Conservation (phyloP, 345 rosid genomes). For the Chamaenerion angustifolium region DNA sequence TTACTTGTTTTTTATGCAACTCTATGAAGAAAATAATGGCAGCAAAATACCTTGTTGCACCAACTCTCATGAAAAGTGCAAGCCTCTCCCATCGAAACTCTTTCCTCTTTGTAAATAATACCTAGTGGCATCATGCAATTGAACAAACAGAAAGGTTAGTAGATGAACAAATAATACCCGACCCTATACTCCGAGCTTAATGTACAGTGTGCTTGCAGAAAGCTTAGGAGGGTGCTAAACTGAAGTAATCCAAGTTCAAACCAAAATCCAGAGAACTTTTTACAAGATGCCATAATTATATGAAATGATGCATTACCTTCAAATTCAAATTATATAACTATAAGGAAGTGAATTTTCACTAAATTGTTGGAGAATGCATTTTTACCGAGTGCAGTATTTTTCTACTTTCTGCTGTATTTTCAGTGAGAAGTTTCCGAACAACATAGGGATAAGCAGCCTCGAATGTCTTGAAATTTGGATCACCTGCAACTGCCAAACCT, state of each 20-base stretch:
- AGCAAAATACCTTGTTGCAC: constrained; percentile 36
- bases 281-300: too few relatives aligned
- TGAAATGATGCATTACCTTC: too few relatives aligned
- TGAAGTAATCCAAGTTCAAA: too few relatives aligned
- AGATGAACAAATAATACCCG: constrained; percentile 3
- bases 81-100: constrained; percentile 85
- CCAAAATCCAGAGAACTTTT: too few relatives aligned
- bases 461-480: constrained; percentile 78
- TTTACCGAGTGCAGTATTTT: constrained; percentile 73
- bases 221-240: too few relatives aligned
- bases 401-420: constrained; percentile 54
- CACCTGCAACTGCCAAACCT: constrained; percentile 83
- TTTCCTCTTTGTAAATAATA: constrained; percentile 58
- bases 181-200: too few relatives aligned
- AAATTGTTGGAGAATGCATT: background rate
- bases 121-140: constrained; percentile 24
- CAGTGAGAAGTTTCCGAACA: constrained; percentile 69
- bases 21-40: too few relatives aligned
- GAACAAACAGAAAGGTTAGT: constrained; percentile 2
- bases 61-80: constrained; percentile 56
- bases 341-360: too few relatives aligned
- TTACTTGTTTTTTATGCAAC: too few relatives aligned
- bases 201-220: background rate
- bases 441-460: constrained; percentile 93
- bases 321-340: too few relatives aligned